Conservation (phyloP, 805 yeast species). For the Suhomyces sp. region DNA sequence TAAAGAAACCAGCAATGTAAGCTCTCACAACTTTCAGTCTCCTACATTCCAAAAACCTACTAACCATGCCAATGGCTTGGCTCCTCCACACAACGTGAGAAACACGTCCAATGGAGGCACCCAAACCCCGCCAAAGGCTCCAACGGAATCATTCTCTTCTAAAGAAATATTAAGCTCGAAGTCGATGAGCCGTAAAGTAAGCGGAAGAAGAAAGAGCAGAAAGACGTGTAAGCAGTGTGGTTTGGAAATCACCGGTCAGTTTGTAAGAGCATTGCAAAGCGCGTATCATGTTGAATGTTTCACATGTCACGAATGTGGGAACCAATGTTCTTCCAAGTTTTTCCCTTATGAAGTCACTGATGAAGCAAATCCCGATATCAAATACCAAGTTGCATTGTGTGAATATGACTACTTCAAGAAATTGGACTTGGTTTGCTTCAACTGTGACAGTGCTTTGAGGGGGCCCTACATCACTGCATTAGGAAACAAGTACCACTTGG, state of each 20-base stretch:
- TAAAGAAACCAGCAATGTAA: slow-evolving; percentile 2
- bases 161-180: not conserved
- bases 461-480: slow-evolving; percentile 94
- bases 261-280: slow-evolving; percentile 77
- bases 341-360: slow-evolving; percentile 66
- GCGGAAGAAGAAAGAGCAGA: slow-evolving; percentile 17
- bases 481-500: slow-evolving; percentile 88
- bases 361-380: slow-evolving; percentile 29
- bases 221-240: slow-evolving; percentile 39
- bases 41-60: not conserved
- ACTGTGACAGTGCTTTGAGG: slow-evolving; percentile 79
- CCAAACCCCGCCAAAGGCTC: slow-evolving; percentile 4
- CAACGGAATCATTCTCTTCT: slow-evolving; percentile 5
- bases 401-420: slow-evolving; percentile 90
- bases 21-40: not conserved
- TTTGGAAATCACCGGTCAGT: slow-evolving; percentile 53
- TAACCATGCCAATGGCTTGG: not conserved
- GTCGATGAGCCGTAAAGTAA: slow-evolving; percentile 7
- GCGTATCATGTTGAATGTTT: slow-evolving; percentile 88
- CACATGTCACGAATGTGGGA: slow-evolving; percentile 79
- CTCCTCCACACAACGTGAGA: slow-evolving; percentile 1
- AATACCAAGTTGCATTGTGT: slow-evolving; percentile 56
- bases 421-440: slow-evolving; percentile 78
- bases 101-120: not conserved
- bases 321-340: slow-evolving; percentile 78